Percentiles rank a stretch among this genome's conserved stretches.
These are phyloP conservation scores for Plasmodium ovale DNA, from an alignment of 169 alveolate species.

Conservation along the genomic window DNA sequence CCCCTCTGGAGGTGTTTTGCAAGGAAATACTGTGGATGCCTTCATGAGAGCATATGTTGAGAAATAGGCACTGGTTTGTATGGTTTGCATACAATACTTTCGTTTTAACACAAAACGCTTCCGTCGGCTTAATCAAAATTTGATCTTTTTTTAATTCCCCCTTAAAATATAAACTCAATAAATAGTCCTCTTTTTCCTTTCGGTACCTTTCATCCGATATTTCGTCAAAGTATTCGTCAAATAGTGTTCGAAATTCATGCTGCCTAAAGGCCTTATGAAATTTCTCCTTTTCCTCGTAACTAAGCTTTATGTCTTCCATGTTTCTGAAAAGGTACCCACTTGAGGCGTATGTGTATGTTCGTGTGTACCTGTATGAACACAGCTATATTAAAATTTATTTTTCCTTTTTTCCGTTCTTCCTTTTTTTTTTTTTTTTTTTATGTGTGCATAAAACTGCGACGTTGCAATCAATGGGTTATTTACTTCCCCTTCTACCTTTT, in stretches of 20 bases:
- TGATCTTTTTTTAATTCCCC: slow-evolving; percentile 64
- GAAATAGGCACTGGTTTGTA: slow-evolving; percentile 34
- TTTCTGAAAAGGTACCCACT: neutral
- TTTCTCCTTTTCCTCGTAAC: slow-evolving; percentile 67
- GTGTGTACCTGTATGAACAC: neutral
- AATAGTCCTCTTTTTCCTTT: slow-evolving; percentile 69
- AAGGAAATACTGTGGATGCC: slow-evolving; percentile 65
- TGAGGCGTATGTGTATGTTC: neutral
- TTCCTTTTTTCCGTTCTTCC: too few relatives aligned
- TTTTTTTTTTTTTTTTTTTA: too few relatives aligned
- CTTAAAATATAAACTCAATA: slow-evolving; percentile 54
- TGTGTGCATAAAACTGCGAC: neutral
- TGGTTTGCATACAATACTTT: slow-evolving; percentile 56
- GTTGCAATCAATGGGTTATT: neutral
- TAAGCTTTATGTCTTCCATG: slow-evolving; percentile 58
- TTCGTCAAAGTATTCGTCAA: slow-evolving; percentile 73
- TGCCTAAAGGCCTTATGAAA: slow-evolving; percentile 72
- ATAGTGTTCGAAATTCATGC: slow-evolving; percentile 63
- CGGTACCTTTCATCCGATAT: slow-evolving; percentile 50
- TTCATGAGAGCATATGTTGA: slow-evolving; percentile 53
- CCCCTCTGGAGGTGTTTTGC: slow-evolving; percentile 3
- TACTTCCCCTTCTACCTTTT: neutral
- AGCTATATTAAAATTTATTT: too few relatives aligned
- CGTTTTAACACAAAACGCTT: slow-evolving; percentile 68
- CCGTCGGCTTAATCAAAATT: slow-evolving; percentile 52